Conservation (phyloP, 768 basidiomycete genomes). For the Leccinum aurantiacum region DNA sequence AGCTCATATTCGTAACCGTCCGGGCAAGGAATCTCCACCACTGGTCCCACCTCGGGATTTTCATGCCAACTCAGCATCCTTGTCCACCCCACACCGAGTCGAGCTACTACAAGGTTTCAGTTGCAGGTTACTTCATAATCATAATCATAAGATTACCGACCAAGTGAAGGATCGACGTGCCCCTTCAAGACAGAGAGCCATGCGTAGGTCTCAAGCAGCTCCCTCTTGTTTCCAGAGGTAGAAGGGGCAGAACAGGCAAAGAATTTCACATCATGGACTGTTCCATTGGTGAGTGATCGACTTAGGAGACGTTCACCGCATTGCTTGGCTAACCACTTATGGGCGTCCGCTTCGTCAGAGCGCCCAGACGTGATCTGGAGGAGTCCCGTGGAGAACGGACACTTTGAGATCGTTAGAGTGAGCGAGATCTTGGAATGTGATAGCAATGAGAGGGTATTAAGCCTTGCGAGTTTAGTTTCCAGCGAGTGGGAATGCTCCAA, state of each 20-base stretch:
- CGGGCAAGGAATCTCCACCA: slow-evolving; percentile 8
- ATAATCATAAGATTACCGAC: slow-evolving; percentile 6
- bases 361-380: not conserved
- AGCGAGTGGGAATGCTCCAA: slow-evolving; percentile 4
- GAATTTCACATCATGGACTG: slow-evolving; percentile 20
- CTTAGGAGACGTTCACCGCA: slow-evolving; percentile 10
- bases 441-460: not conserved
- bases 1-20: slow-evolving; percentile 18
- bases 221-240: not conserved
- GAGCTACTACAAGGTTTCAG: slow-evolving; percentile 20
- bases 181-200: slow-evolving; percentile 16
- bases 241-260: slow-evolving; percentile 9
- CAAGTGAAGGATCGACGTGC: slow-evolving; percentile 5
- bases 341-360: not conserved
- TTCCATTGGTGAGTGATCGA: slow-evolving; percentile 20
- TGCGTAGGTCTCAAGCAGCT: slow-evolving; percentile 11
- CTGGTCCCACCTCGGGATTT: not conserved
- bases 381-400: slow-evolving; percentile 17
- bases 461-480: not conserved
- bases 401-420: slow-evolving; percentile 14
- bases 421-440: slow-evolving; percentile 9
- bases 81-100: slow-evolving; percentile 11
- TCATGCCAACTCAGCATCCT: not conserved
- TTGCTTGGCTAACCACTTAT: slow-evolving; percentile 6
- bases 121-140: not conserved